Percentiles rank a stretch among this genome's conserved stretches.
Evolutionary conservation across 2,329 filamentous ascomycete species (phyloP).

Genomic region (Colletotrichum tropicale): DNA sequence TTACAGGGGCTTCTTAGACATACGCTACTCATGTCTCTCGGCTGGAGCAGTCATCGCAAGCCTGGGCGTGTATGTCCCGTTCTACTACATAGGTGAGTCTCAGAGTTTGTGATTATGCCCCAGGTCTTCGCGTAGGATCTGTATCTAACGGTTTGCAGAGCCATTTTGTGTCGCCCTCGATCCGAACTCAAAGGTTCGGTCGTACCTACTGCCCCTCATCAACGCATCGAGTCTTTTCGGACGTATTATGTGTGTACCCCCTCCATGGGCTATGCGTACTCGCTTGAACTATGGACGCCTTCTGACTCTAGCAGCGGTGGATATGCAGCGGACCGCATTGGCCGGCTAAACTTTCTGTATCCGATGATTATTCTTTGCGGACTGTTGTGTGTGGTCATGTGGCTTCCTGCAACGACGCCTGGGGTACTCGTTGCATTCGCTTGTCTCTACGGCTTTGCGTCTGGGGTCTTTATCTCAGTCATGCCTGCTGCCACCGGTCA

Average conservation of each 20-base stretch:
- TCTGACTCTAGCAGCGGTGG: not conserved
- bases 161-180: conserved; percentile 43
- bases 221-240: conserved; percentile 51
- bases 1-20: conserved; percentile 7
- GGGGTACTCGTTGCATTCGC: conserved; percentile 4
- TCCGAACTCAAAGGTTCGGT: conserved; percentile 29
- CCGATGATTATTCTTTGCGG: conserved; percentile 11
- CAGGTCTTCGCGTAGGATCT: conserved; percentile 46
- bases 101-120: conserved; percentile 21
- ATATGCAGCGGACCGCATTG: conserved; percentile 8
- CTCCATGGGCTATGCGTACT: not conserved
- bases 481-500: not conserved
- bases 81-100: conserved; percentile 34
- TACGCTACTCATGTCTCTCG: not conserved
- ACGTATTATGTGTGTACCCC: conserved; percentile 34
- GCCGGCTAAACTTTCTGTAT: conserved; percentile 17
- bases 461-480: not conserved
- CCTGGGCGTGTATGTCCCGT: conserved; percentile 36
- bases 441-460: conserved; percentile 3
- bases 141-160: conserved; percentile 15
- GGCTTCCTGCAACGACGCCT: conserved; percentile 5
- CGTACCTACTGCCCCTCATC: conserved; percentile 46
- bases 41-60: conserved; percentile 22
- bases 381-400: conserved; percentile 3
- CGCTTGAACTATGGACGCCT: not conserved